A percentile compares a stretch with the other conserved stretches of the same genome.
Evolutionary conservation across 2,329 filamentous ascomycete species (phyloP).

Genomic region (Colletotrichum plurivorum): DNA sequence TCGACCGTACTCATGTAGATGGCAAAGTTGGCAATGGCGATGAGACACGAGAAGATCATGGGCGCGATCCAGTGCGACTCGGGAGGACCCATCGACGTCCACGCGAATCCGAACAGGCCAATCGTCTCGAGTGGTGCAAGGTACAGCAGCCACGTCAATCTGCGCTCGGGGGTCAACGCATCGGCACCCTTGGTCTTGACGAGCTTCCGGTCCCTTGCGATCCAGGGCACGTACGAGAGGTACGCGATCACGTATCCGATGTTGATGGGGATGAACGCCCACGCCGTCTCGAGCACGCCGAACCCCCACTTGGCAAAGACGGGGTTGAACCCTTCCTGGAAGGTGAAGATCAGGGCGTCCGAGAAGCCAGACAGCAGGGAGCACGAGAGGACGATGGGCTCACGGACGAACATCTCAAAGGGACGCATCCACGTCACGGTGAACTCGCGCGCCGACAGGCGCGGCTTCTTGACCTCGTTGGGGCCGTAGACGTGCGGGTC

Average conservation of each 20-base stretch:
- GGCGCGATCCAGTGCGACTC: constrained; percentile 72
- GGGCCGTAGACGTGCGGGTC: constrained; percentile 58
- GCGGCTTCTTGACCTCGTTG: constrained; percentile 60
- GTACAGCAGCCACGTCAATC: constrained; percentile 72
- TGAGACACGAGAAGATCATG: constrained; percentile 71
- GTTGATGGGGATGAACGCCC: constrained; percentile 45
- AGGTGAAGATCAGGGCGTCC: constrained; percentile 77
- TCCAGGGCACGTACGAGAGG: constrained; percentile 68
- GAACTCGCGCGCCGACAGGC: constrained; percentile 58
- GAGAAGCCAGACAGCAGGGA: constrained; percentile 75
- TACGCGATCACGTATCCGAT: constrained; percentile 73
- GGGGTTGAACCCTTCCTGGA: constrained; percentile 72
- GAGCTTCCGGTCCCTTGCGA: constrained; percentile 51
- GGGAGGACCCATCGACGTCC: constrained; percentile 67
- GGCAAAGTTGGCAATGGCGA: constrained; percentile 74
- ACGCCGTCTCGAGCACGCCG: constrained; percentile 48
- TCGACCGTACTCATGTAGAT: constrained; percentile 79
- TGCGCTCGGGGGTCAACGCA: constrained; percentile 63
- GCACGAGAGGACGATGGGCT: constrained; percentile 74
- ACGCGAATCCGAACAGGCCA: constrained; percentile 74
- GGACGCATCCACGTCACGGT: constrained; percentile 69
- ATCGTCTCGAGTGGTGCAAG: constrained; percentile 72
- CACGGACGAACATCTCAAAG: constrained; percentile 74
- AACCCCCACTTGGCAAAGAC: constrained; percentile 75
- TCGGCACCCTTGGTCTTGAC: constrained; percentile 60